Evolutionary conservation across 1,284 basidiomycete species (phyloP).

Genomic region (Ceratobasidium sp.): DNA sequence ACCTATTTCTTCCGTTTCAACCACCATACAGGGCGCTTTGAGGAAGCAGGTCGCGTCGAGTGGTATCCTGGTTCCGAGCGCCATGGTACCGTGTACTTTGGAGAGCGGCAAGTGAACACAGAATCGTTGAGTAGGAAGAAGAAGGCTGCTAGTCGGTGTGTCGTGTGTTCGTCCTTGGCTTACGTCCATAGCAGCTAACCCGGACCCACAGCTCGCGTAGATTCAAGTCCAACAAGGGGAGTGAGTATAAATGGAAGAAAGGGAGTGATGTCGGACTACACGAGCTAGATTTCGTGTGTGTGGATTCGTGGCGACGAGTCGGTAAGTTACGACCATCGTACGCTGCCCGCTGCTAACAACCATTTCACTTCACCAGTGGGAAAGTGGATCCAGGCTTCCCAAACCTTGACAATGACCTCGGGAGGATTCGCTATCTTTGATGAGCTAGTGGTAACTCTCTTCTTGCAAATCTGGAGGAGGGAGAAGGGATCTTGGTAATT

Average conservation of each 20-base stretch:
- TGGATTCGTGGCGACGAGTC: slow-evolving; percentile 43
- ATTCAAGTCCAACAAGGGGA: slow-evolving; percentile 48
- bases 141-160: slow-evolving; percentile 47
- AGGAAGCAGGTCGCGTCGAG: slow-evolving; percentile 48
- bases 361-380: slow-evolving; percentile 28
- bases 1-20: slow-evolving; percentile 47
- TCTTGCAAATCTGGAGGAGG: slow-evolving; percentile 43
- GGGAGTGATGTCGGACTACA: slow-evolving; percentile 48
- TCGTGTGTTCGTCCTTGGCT: background rate
- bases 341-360: slow-evolving; percentile 24
- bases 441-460: slow-evolving; percentile 44
- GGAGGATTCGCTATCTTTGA: slow-evolving; percentile 45
- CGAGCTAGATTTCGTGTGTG: slow-evolving; percentile 46
- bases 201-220: slow-evolving; percentile 47
- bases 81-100: slow-evolving; percentile 46
- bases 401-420: slow-evolving; percentile 38
- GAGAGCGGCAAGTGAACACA: slow-evolving; percentile 44
- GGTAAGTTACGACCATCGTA: slow-evolving; percentile 16
- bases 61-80: slow-evolving; percentile 44
- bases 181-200: slow-evolving; percentile 11
- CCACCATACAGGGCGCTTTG: slow-evolving; percentile 47
- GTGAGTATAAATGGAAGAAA: slow-evolving; percentile 50
- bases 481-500: slow-evolving; percentile 44
- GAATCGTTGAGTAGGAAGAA: slow-evolving; percentile 47
- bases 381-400: slow-evolving; percentile 31